phyloP scores from a whole-genome alignment of 2,329 filamentous ascomycete species.

The Venturia oleaginea region DNA sequence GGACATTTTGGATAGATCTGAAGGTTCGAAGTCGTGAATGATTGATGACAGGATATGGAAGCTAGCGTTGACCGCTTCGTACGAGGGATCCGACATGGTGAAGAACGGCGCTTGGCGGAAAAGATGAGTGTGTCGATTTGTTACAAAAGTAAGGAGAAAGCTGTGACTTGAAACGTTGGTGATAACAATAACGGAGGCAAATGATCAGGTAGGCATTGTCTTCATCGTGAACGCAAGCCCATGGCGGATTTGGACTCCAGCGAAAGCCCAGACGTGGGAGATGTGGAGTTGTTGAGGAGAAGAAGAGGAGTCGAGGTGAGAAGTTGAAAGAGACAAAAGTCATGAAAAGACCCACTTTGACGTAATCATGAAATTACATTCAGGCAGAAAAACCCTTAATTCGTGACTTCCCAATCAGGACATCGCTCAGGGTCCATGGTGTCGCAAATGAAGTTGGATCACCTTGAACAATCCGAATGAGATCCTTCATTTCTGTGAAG shows the following conservation, averaged over 20 bases:
- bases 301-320: neutral
- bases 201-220: neutral
- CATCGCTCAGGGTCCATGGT: neutral
- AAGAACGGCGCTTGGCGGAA: neutral
- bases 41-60: neutral
- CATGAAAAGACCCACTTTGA: neutral
- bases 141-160: too few species aligned
- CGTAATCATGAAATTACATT: neutral
- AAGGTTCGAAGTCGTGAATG: neutral
- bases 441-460: neutral
- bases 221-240: neutral
- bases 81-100: neutral
- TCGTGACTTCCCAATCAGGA: neutral
- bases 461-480: too few species aligned
- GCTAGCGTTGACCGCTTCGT: neutral
- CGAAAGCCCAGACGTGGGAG: neutral
- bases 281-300: neutral
- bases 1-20: neutral
- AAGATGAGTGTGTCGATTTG: neutral
- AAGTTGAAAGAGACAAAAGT: neutral
- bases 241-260: neutral
- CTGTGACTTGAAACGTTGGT: too few species aligned
- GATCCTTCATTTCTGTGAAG: too few species aligned
- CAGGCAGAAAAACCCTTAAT: neutral
- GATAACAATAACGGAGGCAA: neutral